phyloP scores from a whole-genome alignment of 305 asterid species.

The Fraxinus sp. region DNA sequence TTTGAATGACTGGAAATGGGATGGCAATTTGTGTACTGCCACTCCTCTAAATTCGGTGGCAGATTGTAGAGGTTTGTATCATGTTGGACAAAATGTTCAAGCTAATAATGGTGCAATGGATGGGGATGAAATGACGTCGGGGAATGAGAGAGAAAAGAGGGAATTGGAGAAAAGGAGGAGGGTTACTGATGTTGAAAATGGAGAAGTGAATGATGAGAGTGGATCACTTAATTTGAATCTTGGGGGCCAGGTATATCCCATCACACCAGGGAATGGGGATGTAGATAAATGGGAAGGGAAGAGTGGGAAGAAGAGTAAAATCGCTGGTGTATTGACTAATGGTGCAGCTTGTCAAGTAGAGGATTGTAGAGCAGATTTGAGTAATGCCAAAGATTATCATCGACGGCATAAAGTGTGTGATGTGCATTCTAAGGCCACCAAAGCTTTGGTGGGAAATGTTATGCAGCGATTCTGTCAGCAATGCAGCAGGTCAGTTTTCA shows the following conservation, averaged over 20 bases:
- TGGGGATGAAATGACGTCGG: slow-evolving; percentile 37
- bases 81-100: slow-evolving; percentile 42
- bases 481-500: slow-evolving; percentile 76
- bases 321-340: slow-evolving; percentile 38
- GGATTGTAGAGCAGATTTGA: slow-evolving; percentile 78
- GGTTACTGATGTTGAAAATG: slow-evolving; percentile 42
- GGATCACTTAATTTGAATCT: slow-evolving; percentile 68
- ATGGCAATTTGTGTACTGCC: slow-evolving; percentile 73
- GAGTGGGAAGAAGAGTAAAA: slow-evolving; percentile 67
- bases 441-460: slow-evolving; percentile 70
- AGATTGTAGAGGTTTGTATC: slow-evolving; percentile 60
- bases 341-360: slow-evolving; percentile 86
- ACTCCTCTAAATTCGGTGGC: slow-evolving; percentile 52
- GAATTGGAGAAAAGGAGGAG: slow-evolving; percentile 82
- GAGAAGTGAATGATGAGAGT: slow-evolving; percentile 37
- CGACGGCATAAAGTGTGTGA: slow-evolving; percentile 91
- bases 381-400: slow-evolving; percentile 76
- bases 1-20: slow-evolving; percentile 90
- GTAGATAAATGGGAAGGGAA: slow-evolving; percentile 49
- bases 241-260: slow-evolving; percentile 57
- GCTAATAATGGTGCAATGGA: slow-evolving; percentile 28
- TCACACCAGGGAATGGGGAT: slow-evolving; percentile 38
- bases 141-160: slow-evolving; percentile 49
- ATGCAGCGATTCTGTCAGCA: slow-evolving; percentile 97
- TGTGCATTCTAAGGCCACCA: slow-evolving; percentile 76